These are phyloP conservation scores for Porcisia deanei DNA, from an alignment of 208 protist species.

Conservation along the genomic window DNA sequence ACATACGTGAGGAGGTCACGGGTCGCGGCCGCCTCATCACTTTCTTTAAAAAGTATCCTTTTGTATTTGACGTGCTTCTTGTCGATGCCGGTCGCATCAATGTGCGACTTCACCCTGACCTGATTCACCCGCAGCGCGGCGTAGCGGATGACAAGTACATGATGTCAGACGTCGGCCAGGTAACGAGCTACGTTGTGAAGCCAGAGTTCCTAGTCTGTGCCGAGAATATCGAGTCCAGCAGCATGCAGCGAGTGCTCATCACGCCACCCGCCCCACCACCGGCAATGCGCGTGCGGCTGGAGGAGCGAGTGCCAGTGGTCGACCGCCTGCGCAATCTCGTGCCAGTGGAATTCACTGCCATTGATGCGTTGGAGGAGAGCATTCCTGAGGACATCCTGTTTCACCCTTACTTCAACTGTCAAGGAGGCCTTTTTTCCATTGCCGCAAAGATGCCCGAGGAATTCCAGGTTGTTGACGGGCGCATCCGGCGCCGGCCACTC, in stretches of 20 bases:
- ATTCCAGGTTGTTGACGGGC: slow-evolving; percentile 79
- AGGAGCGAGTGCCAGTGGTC: slow-evolving; percentile 84
- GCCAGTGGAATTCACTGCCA: slow-evolving; percentile 56
- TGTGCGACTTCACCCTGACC: slow-evolving; percentile 70
- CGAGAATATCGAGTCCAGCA: slow-evolving; percentile 66
- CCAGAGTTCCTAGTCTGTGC: slow-evolving; percentile 70
- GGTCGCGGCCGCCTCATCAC: slow-evolving; percentile 55
- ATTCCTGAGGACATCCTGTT: slow-evolving; percentile 86
- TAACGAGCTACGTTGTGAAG: slow-evolving; percentile 67
- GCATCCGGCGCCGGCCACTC: slow-evolving; percentile 65
- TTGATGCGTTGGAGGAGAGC: slow-evolving; percentile 73
- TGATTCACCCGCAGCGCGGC: slow-evolving; percentile 73
- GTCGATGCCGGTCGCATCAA: slow-evolving; percentile 38
- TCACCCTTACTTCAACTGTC: slow-evolving; percentile 91
- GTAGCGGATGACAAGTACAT: slow-evolving; percentile 83
- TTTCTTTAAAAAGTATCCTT: slow-evolving; percentile 70
- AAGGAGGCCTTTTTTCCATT: slow-evolving; percentile 83
- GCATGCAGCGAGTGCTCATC: slow-evolving; percentile 43
- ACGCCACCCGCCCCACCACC: slow-evolving; percentile 61
- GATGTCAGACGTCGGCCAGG: slow-evolving; percentile 81
- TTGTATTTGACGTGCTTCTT: slow-evolving; percentile 72
- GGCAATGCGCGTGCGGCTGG: slow-evolving; percentile 71
- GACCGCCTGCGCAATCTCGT: slow-evolving; percentile 73
- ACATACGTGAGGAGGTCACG: slow-evolving; percentile 52
- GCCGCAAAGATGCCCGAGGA: slow-evolving; percentile 82